Evolutionary conservation across 305 asterid genomes (phyloP).

Genomic region (Fraxinus paxiana): DNA sequence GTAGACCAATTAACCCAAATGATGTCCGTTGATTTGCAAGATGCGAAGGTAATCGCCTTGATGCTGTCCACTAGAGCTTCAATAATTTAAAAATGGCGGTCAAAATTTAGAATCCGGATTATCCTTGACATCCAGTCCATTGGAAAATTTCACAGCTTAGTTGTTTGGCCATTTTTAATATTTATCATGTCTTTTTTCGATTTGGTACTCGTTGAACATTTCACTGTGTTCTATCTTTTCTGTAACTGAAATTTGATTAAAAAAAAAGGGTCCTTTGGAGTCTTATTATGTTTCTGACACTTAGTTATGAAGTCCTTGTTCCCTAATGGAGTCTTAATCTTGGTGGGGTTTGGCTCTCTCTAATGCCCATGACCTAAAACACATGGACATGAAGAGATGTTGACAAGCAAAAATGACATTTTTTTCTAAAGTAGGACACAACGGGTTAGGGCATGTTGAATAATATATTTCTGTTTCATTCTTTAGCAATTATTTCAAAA

Average conservation of each 20-base stretch:
- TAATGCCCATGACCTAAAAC: neutral
- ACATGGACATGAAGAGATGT: neutral
- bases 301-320: neutral
- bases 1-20: slow-evolving; percentile 84
- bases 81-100: neutral
- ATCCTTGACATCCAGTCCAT: slow-evolving; percentile 2
- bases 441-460: neutral
- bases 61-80: slow-evolving; percentile 9
- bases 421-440: neutral
- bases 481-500: neutral
- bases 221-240: neutral
- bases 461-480: neutral
- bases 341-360: neutral
- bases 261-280: neutral
- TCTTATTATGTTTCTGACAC: neutral
- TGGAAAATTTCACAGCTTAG: neutral
- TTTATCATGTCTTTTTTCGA: neutral
- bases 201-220: neutral
- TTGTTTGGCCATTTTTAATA: neutral
- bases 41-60: slow-evolving; percentile 64
- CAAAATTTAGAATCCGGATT: slow-evolving; percentile 13
- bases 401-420: neutral
- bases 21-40: slow-evolving; percentile 80
- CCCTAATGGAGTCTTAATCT: neutral
- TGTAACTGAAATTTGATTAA: neutral